Evolutionary conservation across 257 asterid species (phyloP).

Genomic region (Solanum piurae): DNA sequence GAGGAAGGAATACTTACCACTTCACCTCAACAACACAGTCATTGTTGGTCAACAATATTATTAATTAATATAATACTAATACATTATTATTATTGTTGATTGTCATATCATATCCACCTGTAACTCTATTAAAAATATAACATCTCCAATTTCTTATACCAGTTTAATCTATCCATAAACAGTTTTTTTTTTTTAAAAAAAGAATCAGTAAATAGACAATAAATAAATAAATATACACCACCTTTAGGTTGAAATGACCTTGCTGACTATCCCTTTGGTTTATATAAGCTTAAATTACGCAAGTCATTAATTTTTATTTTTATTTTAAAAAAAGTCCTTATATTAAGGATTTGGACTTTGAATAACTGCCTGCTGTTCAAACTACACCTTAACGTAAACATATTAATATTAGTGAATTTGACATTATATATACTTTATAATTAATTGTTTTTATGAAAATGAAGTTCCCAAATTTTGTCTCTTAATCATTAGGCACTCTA

Average conservation of each 20-base stretch:
- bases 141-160: background rate
- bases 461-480: slow-evolving; percentile 41
- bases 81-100: background rate
- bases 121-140: background rate
- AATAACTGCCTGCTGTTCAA: slow-evolving; percentile 77
- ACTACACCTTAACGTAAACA: slow-evolving; percentile 39
- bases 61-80: background rate
- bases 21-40: background rate
- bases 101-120: background rate
- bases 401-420: background rate
- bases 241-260: background rate
- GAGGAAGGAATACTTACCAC: background rate
- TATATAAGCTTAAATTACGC: background rate
- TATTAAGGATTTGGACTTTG: slow-evolving; percentile 75
- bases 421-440: background rate
- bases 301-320: background rate
- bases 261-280: background rate
- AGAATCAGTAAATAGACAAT: background rate
- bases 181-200: background rate
- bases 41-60: background rate
- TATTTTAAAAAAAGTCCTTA: slow-evolving; percentile 15
- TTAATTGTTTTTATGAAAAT: slow-evolving; percentile 24
- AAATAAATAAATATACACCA: background rate
- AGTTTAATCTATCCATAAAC: background rate
- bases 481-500: slow-evolving; percentile 9